These are phyloP conservation scores for Vanderwaltozyma verrucispora DNA, from an alignment of 805 yeast genomes.

Conservation along the genomic window DNA sequence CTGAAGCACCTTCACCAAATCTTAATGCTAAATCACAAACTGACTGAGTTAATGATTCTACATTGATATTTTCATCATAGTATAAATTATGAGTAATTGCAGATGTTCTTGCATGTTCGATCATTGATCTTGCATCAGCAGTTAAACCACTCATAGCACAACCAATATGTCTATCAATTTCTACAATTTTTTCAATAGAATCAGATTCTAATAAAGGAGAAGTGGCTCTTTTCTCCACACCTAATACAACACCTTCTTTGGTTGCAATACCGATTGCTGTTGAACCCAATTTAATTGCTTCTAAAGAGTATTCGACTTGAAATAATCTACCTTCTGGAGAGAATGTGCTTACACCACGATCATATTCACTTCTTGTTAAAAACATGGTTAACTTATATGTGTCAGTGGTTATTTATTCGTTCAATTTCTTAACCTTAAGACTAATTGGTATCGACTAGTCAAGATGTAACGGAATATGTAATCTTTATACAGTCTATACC, in stretches of 20 bases:
- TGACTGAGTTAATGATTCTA: conserved; percentile 89
- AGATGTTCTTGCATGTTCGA: conserved; percentile 92
- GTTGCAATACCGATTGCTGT: conserved; percentile 97
- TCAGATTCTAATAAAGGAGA: conserved; percentile 84
- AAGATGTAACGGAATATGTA: no score
- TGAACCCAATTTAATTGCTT: conserved; percentile 83
- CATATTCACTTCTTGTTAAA: conserved; percentile 98
- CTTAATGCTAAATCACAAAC: conserved; percentile 95
- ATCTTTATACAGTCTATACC: no score
- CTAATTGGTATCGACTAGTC: no score
- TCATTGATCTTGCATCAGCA: conserved; percentile 98
- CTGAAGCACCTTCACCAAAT: conserved; percentile 95
- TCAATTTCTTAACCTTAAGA: no score
- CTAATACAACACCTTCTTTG: conserved; percentile 88
- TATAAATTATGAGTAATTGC: conserved; percentile 80
- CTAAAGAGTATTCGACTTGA: conserved; percentile 95
- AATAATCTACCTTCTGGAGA: conserved; percentile 98
- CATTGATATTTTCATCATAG: conserved; percentile 85
- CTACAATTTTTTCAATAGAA: conserved; percentile 92
- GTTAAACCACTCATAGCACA: conserved; percentile 99
- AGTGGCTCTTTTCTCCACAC: conserved; percentile 95
- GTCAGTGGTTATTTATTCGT: no score
- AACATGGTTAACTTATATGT: conserved; percentile 53
- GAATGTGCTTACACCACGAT: conserved; percentile 96
- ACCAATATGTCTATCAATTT: conserved; percentile 87